phyloP scores from a whole-genome alignment of 2,329 filamentous ascomycete species.

The Microthyrium microscopicum region DNA sequence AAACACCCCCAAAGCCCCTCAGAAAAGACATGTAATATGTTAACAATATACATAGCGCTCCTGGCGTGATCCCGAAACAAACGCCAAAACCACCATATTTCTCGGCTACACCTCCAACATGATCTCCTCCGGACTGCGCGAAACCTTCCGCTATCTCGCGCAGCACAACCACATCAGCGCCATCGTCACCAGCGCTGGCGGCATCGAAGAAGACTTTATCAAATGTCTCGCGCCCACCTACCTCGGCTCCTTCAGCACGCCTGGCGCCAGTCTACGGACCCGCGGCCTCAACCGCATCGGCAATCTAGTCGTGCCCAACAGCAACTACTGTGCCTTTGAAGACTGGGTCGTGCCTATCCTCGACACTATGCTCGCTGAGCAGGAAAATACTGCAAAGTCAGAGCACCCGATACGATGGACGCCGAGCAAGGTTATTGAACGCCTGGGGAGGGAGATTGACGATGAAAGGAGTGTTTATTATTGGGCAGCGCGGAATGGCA shows the following conservation, averaged over 20 bases:
- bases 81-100: slow-evolving; percentile 77
- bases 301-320: slow-evolving; percentile 88
- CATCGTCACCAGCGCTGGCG: slow-evolving; percentile 89
- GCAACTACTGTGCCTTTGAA: slow-evolving; percentile 94
- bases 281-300: slow-evolving; percentile 91
- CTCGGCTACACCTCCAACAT: slow-evolving; percentile 95
- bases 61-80: slow-evolving; percentile 67
- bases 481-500: slow-evolving; percentile 94
- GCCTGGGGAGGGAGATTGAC: slow-evolving; percentile 86
- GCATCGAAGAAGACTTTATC: slow-evolving; percentile 94
- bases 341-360: slow-evolving; percentile 95
- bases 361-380: slow-evolving; percentile 85
- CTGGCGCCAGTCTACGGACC: slow-evolving; percentile 60
- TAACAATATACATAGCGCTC: slow-evolving; percentile 35
- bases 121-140: slow-evolving; percentile 86
- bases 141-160: slow-evolving; percentile 81
- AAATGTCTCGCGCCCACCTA: slow-evolving; percentile 94
- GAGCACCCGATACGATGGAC: slow-evolving; percentile 72
- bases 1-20: neutral
- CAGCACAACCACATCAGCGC: slow-evolving; percentile 84
- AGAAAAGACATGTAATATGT: slow-evolving; percentile 11
- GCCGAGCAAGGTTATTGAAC: slow-evolving; percentile 76
- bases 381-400: slow-evolving; percentile 40
- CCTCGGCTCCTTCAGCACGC: slow-evolving; percentile 65
- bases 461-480: slow-evolving; percentile 85